Conservation (phyloP, 2,329 filamentous ascomycete species). For the Tolypocladium amazonense region DNA sequence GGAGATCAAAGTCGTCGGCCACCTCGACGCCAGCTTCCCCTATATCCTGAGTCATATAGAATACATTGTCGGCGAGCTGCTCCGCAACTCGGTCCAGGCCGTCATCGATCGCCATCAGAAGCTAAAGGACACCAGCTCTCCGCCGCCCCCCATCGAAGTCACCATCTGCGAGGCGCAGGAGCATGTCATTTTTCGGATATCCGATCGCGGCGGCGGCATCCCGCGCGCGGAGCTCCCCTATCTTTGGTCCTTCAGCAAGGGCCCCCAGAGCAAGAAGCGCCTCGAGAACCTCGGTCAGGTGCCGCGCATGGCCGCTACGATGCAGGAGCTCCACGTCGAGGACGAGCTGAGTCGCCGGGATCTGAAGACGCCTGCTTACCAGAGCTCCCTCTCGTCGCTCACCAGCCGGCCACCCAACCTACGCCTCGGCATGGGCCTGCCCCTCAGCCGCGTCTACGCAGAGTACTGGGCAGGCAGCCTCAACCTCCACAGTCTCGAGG, state of each 20-base stretch:
- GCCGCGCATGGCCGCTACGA: conserved; percentile 83
- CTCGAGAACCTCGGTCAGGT: conserved; percentile 81
- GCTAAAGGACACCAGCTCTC: conserved; percentile 13
- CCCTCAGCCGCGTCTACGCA: conserved; percentile 87
- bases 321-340: conserved; percentile 66
- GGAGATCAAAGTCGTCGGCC: conserved; percentile 72
- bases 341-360: conserved; percentile 29
- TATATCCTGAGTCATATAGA: conserved; percentile 95
- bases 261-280: conserved; percentile 64
- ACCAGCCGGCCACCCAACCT: conserved; percentile 78
- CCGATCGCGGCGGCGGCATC: conserved; percentile 89
- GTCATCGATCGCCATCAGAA: conserved; percentile 64
- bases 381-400: conserved; percentile 65
- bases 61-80: conserved; percentile 91
- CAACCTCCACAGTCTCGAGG: conserved; percentile 84
- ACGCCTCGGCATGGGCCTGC: conserved; percentile 82
- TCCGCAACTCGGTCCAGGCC: conserved; percentile 91
- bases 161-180: conserved; percentile 89
- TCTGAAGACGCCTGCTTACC: conserved; percentile 29
- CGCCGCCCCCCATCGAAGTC: conserved; percentile 78
- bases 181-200: conserved; percentile 93
- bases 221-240: conserved; percentile 75
- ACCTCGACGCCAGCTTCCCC: conserved; percentile 83
- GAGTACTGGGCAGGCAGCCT: conserved; percentile 96
- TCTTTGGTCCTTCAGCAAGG: conserved; percentile 95